Base-by-base conservation (phyloP, 805 yeast genomes). In the Lipomyces kockii region DNA sequence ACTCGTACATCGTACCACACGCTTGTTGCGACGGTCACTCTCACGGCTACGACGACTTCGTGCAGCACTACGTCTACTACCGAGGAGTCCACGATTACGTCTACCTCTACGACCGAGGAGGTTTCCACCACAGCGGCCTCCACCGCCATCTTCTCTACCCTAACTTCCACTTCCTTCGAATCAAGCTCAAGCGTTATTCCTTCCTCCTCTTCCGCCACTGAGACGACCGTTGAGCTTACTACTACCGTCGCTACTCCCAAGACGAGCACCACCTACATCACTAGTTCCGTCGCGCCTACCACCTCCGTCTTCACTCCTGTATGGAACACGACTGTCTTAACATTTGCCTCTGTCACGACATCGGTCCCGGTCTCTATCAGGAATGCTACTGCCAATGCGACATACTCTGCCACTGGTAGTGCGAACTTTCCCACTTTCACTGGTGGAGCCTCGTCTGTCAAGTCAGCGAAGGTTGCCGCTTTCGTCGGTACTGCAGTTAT, bases 241-340 rank as follows among this genome's bases (percentile, higher is more conserved):
- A 56, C 60, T 29, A 55, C 37, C 54, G n/a, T 32, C 22, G n/a
- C 32, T n/a, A 39, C 27, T 56, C 9, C 49, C 27, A 12, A 29
- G 60, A 25, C 55, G 14, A 51, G 53, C 35, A 65, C 65, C 25
- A 49, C 32, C 34, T 65, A 43, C 53, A 25, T 57, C 25, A 58
- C 65, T 20, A n/a, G 29, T 34, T 57, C 63, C n/a, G 55, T 61
- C 27, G n/a, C 65, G 7, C 11, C 67, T 27, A 62, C 65, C 43
- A 29, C 22, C 22, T n/a, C 61, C 25, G 37, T 8, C 54, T 29
- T 34, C 56, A 12, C 58, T 27, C 29, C 57, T 25, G 22, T 17
- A 39, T 27, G 54, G 52, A 22, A 55, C 32, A 29, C 61, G 34
- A 39, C 61, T 37, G 14, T 22, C n/a, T 5, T 25, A 25, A 56